Conservation (phyloP, 306 rosid genomes). For the Canavalia gladiata region DNA sequence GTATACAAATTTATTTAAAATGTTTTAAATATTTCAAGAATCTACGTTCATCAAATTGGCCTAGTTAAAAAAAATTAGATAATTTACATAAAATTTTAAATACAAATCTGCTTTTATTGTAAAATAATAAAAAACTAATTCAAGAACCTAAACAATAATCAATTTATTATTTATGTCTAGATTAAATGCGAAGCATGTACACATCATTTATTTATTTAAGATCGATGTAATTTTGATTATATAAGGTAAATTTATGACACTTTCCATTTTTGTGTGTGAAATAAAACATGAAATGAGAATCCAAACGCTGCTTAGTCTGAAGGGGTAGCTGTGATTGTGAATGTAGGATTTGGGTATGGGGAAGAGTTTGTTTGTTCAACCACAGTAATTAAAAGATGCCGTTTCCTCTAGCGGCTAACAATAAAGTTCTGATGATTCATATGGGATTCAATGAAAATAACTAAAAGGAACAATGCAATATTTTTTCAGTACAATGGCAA, state of each 20-base stretch:
- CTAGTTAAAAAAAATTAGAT: no score
- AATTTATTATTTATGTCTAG: not conserved
- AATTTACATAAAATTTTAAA: no score
- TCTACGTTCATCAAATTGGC: no score
- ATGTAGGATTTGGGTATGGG: constrained; percentile 12
- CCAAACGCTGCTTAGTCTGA: constrained; percentile 46
- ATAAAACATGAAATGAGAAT: constrained; percentile 46
- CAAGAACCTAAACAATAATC: no score
- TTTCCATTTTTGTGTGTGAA: constrained; percentile 47
- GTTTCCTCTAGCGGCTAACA: constrained; percentile 21
- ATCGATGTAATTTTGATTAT: not conserved
- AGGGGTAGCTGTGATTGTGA: constrained; percentile 46
- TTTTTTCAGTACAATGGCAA: not conserved
- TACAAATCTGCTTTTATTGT: no score
- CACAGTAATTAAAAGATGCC: constrained; percentile 47
- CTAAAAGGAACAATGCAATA: constrained; percentile 30
- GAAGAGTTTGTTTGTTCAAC: not conserved
- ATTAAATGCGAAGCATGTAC: not conserved
- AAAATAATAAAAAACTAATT: no score
- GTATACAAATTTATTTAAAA: no score
- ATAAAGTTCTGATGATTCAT: not conserved
- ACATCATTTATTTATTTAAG: not conserved
- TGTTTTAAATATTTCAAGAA: no score
- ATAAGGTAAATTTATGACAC: not conserved
- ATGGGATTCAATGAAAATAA: constrained; percentile 30